A percentile compares a stretch with the other conserved stretches of the same genome.
phyloP scores from a whole-genome alignment of 2,329 filamentous ascomycete species.

The Cladorrhinum sp. region DNA sequence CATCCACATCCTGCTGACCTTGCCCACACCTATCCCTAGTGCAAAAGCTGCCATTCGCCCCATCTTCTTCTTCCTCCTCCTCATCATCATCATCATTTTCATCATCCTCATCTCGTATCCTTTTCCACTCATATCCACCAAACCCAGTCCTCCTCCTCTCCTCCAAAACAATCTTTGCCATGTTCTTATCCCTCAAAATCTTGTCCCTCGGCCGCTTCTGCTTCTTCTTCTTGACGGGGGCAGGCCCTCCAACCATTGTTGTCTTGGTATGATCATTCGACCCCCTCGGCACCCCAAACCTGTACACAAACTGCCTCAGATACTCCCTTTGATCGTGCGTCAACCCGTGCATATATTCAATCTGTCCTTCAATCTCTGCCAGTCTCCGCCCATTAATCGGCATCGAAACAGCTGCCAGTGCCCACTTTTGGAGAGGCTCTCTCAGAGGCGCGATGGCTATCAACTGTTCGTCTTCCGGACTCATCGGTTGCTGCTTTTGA shows the following conservation, averaged over 20 bases:
- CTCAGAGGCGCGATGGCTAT: slow-evolving; percentile 39
- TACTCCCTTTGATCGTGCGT: slow-evolving; percentile 38
- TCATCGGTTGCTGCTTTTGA: neutral
- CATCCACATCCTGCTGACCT: neutral
- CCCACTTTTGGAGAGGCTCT: slow-evolving; percentile 40
- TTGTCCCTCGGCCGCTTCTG: slow-evolving; percentile 81
- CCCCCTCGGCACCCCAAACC: slow-evolving; percentile 41
- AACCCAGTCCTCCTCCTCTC: slow-evolving; percentile 81
- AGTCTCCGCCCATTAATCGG: slow-evolving; percentile 50
- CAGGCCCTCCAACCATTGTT: slow-evolving; percentile 29
- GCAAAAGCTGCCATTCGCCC: neutral
- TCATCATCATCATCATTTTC: neutral
- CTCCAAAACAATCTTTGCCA: slow-evolving; percentile 67
- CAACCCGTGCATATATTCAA: slow-evolving; percentile 39
- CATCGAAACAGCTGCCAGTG: slow-evolving; percentile 43
- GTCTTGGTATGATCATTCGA: neutral
- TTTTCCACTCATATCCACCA: slow-evolving; percentile 81
- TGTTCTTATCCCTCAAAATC: slow-evolving; percentile 68
- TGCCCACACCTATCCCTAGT: neutral
- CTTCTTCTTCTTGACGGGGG: slow-evolving; percentile 39
- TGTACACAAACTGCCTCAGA: slow-evolving; percentile 50
- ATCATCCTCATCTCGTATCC: slow-evolving; percentile 34
- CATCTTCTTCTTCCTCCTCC: neutral
- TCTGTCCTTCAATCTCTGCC: slow-evolving; percentile 47
- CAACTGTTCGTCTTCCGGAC: neutral